Conservation (phyloP, 495 filamentous ascomycete species). For the Penicillium ucsense region DNA sequence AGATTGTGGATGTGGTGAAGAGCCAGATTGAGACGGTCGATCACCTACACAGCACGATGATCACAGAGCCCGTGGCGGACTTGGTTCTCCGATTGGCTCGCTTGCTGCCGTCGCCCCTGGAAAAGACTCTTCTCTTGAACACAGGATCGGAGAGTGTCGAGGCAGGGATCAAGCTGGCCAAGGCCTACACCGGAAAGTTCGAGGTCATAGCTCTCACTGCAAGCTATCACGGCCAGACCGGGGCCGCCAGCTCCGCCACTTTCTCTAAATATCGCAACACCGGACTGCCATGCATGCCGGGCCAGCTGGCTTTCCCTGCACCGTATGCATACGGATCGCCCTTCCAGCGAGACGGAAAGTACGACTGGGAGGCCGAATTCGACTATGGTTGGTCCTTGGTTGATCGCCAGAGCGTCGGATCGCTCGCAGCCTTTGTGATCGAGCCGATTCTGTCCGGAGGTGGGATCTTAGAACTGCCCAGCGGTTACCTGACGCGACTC, state of each 20-base stretch:
- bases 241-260: slow-evolving; percentile 30
- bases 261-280: slow-evolving; percentile 39
- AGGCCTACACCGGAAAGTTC: slow-evolving; percentile 45
- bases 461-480: slow-evolving; percentile 36
- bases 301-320: slow-evolving; percentile 37
- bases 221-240: slow-evolving; percentile 45
- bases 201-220: slow-evolving; percentile 45
- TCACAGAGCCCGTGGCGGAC: slow-evolving; percentile 40
- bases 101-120: slow-evolving; percentile 34
- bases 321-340: slow-evolving; percentile 45
- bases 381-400: slow-evolving; percentile 45
- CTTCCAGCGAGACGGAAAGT: slow-evolving; percentile 42
- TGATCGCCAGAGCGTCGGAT: slow-evolving; percentile 42
- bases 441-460: slow-evolving; percentile 45
- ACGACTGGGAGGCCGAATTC: slow-evolving; percentile 49
- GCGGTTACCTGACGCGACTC: slow-evolving; percentile 34
- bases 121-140: slow-evolving; percentile 45
- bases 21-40: slow-evolving; percentile 36
- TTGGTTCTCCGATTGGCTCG: slow-evolving; percentile 35
- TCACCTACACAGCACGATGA: slow-evolving; percentile 46
- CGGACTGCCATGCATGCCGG: slow-evolving; percentile 26
- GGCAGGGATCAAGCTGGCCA: slow-evolving; percentile 47
- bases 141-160: slow-evolving; percentile 47
- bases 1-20: slow-evolving; percentile 40
- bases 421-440: slow-evolving; percentile 45